Percentiles rank a stretch among this genome's conserved stretches.
These are phyloP conservation scores for Blastobotrys elegans DNA, from an alignment of 1,139 yeast species.

Conservation along the genomic window DNA sequence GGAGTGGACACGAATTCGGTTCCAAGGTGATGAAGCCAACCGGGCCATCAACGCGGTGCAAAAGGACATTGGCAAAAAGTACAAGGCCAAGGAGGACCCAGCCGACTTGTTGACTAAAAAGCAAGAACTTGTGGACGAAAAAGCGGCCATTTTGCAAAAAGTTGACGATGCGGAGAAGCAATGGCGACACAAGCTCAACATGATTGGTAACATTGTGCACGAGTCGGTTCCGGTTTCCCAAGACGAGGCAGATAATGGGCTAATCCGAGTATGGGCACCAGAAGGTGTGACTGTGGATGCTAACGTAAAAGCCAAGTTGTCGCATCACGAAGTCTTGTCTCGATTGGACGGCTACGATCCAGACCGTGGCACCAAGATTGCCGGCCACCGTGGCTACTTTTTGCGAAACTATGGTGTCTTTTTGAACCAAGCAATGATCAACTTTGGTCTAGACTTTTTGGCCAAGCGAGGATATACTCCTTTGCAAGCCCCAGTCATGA, in stretches of 20 bases:
- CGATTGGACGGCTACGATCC: constrained; percentile 98
- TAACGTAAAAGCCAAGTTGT: constrained; percentile 65
- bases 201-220: constrained; percentile 91
- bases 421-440: constrained; percentile 95
- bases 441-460: constrained; percentile 86
- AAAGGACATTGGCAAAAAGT: constrained; percentile 87
- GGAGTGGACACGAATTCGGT: constrained; percentile 87
- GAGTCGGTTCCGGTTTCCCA: constrained; percentile 80
- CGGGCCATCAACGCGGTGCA: constrained; percentile 82
- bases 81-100: constrained; percentile 89
- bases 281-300: constrained; percentile 48
- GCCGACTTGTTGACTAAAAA: constrained; percentile 73
- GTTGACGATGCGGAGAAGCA: constrained; percentile 79
- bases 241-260: constrained; percentile 86
- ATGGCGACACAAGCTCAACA: constrained; percentile 75
- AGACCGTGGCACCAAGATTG: constrained; percentile 96
- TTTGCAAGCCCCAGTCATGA: constrained; percentile 98
- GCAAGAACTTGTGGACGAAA: constrained; percentile 64
- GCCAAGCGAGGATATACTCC: constrained; percentile 79
- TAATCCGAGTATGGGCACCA: constrained; percentile 86
- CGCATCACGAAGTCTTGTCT: constrained; percentile 92
- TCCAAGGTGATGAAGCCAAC: constrained; percentile 85
- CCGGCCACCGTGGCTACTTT: constrained; percentile 98
- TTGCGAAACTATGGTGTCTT: constrained; percentile 93
- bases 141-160: constrained; percentile 56